Conservation (phyloP, 352 stramenopile species). For the Phytopythium mirpurense region DNA sequence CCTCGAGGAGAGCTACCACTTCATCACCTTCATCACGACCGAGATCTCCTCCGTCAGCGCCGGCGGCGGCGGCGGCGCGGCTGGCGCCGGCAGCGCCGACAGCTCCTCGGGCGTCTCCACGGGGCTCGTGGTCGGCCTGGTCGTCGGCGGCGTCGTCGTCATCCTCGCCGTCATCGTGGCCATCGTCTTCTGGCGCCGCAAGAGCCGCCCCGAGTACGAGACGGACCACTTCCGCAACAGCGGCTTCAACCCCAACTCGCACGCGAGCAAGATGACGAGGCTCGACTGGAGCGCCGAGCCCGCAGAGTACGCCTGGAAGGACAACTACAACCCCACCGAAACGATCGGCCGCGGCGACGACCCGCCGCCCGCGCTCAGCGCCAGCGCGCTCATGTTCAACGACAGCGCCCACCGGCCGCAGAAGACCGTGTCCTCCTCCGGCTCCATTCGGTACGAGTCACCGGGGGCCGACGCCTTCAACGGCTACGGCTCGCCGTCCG, state of each 20-base stretch:
- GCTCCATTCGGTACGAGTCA: slow-evolving; percentile 28
- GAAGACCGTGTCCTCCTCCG: slow-evolving; percentile 62
- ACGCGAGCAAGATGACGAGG: slow-evolving; percentile 47
- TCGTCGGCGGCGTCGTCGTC: slow-evolving; percentile 39
- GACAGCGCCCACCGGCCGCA: slow-evolving; percentile 46
- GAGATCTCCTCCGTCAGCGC: slow-evolving; percentile 13
- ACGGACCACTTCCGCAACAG: slow-evolving; percentile 56
- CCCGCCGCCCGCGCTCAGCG: slow-evolving; percentile 46
- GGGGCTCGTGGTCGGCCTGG: slow-evolving; percentile 30
- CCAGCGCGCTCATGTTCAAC: slow-evolving; percentile 61
- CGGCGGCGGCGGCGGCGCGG: slow-evolving; percentile 11
- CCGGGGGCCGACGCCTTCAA: slow-evolving; percentile 18
- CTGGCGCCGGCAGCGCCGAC: slow-evolving; percentile 8
- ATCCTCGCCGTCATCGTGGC: slow-evolving; percentile 39
- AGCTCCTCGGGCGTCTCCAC: slow-evolving; percentile 30
- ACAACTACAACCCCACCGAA: slow-evolving; percentile 30
- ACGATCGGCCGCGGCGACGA: slow-evolving; percentile 23
- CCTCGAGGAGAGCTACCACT: slow-evolving; percentile 64
- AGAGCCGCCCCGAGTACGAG: slow-evolving; percentile 27
- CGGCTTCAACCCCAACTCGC: slow-evolving; percentile 39
- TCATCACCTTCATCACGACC: slow-evolving; percentile 71
- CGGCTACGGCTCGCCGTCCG: slow-evolving; percentile 26
- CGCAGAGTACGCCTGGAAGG: slow-evolving; percentile 31
- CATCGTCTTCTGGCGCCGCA: slow-evolving; percentile 58
- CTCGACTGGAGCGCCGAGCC: slow-evolving; percentile 65